Evolutionary conservation across 805 yeast species (phyloP).

Genomic region (Debaryomyces castellii): DNA sequence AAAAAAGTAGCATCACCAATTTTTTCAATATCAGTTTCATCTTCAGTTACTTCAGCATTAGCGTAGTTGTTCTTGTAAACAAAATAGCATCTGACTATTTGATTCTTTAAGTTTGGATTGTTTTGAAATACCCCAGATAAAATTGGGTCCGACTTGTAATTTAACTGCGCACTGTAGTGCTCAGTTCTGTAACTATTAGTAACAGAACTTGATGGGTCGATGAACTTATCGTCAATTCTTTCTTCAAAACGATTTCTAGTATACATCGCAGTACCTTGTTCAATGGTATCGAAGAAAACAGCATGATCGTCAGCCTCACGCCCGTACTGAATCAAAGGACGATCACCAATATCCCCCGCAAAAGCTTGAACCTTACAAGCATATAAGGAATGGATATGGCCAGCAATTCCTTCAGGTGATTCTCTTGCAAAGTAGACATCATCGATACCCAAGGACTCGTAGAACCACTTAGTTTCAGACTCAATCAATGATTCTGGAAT

Average conservation of each 20-base stretch:
- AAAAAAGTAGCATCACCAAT: conserved; percentile 80
- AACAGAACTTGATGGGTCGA: conserved; percentile 50
- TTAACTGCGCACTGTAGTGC: conserved; percentile 69
- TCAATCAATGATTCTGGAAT: conserved; percentile 87
- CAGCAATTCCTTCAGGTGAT: conserved; percentile 73
- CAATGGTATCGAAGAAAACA: conserved; percentile 74
- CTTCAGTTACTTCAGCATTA: conserved; percentile 16
- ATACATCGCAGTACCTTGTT: conserved; percentile 43
- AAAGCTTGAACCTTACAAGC: conserved; percentile 90
- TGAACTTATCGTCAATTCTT: conserved; percentile 76
- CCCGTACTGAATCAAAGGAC: conserved; percentile 72
- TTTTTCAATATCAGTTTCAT: conserved; percentile 53
- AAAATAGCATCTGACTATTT: conserved; percentile 70
- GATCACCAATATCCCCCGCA: conserved; percentile 20
- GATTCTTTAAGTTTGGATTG: conserved; percentile 37
- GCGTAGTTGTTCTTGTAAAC: conserved; percentile 65
- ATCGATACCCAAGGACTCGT: conserved; percentile 82
- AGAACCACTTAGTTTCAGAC: conserved; percentile 86
- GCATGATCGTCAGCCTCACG: conserved; percentile 84
- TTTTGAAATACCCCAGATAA: conserved; percentile 38
- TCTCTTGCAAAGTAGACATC: conserved; percentile 90
- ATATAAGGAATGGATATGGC: conserved; percentile 83
- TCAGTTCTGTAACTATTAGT: conserved; percentile 65
- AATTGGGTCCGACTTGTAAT: conserved; percentile 45
- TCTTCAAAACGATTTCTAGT: conserved; percentile 58